Base-by-base conservation (phyloP, 2,329 filamentous ascomycete species). In the Monosporascus sp. region DNA sequence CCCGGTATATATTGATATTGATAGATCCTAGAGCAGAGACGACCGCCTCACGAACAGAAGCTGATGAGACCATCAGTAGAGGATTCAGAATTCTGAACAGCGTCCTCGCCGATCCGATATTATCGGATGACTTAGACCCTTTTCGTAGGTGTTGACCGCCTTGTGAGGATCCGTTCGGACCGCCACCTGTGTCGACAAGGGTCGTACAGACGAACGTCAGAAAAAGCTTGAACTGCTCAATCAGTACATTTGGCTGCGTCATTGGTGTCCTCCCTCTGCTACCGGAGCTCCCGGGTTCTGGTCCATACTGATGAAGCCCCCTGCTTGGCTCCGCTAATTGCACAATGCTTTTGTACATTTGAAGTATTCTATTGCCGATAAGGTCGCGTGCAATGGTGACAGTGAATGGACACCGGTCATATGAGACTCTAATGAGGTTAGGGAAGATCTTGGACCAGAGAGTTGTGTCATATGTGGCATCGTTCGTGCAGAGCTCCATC, bases 381-480 rank as follows among this genome's bases (percentile, higher is more conserved):
- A 97, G 83, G 65, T 97, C 93, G 54, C 95, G 83, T 25, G 90
- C 91, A 47, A 97, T 83, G 0, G 90, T 92, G 37, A 97, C 89
- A 2, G 93, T 91, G 63, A 96, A 92, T 0, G 90, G 89, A 63
- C 93, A 99, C 54, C 88, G 88, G 60, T 97, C 90, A 64, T 90
- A 95, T 54, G 91, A 90, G 60, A 96, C 87, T 11, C 90, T 84
- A 52, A 99, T 89, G 35, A 99, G 79, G 64, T 97, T 97, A 3
- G 94, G 95, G 64, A 99, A 99, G 18, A 97, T 87, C 66, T 97
- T 99, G 73, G 94, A 95, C 94, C 94, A 99, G 14, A 99, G 74
- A 0, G 92, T 96, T 3, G 90, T 87, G 67, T 99, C 94, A 64
- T 97, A 97, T 1, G 91, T 90, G 25, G 94, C 85, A 61, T 97